Evolutionary conservation across 768 basidiomycete species (phyloP).

Genomic region (Collybia nuda): DNA sequence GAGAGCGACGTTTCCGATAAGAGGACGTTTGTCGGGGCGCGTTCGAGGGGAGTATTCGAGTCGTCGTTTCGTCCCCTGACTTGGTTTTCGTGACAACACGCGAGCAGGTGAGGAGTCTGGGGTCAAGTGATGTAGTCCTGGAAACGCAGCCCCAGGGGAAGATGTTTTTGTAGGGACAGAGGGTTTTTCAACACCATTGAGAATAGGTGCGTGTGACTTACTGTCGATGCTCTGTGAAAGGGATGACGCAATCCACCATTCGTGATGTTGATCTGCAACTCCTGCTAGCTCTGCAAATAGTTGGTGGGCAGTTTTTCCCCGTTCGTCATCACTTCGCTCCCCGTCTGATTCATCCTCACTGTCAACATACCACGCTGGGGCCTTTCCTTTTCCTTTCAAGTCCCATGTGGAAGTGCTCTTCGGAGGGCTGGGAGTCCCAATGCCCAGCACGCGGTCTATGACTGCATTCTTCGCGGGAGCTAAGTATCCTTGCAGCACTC

Average conservation of each 20-base stretch:
- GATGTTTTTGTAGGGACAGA: background rate
- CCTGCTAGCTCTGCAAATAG: constrained; percentile 49
- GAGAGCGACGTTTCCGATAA: constrained; percentile 12
- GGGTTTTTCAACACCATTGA: background rate
- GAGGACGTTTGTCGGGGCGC: constrained; percentile 6
- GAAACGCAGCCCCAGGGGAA: constrained; percentile 3
- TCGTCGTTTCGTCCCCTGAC: background rate
- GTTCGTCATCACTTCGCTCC: constrained; percentile 46
- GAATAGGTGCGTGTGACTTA: too few species aligned
- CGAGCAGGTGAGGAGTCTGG: constrained; percentile 18
- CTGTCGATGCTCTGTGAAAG: constrained; percentile 1
- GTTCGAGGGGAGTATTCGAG: background rate
- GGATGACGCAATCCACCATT: constrained; percentile 25
- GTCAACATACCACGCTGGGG: constrained; percentile 18
- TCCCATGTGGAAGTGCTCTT: constrained; percentile 2
- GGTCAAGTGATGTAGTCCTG: constrained; percentile 16
- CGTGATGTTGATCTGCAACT: constrained; percentile 30
- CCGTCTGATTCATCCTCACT: constrained; percentile 33
- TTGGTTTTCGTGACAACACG: background rate
- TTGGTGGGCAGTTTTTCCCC: constrained; percentile 53
- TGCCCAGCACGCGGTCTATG: constrained; percentile 32
- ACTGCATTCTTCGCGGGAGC: constrained; percentile 28
- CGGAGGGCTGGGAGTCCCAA: background rate
- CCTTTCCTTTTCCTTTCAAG: constrained; percentile 17
- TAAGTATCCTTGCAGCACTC: constrained; percentile 44